Evolutionary conservation across 495 filamentous ascomycete genomes (phyloP), one percentile per base, ranked within the genome.

Genomic region (Astrothelium macrocarpum): DNA sequence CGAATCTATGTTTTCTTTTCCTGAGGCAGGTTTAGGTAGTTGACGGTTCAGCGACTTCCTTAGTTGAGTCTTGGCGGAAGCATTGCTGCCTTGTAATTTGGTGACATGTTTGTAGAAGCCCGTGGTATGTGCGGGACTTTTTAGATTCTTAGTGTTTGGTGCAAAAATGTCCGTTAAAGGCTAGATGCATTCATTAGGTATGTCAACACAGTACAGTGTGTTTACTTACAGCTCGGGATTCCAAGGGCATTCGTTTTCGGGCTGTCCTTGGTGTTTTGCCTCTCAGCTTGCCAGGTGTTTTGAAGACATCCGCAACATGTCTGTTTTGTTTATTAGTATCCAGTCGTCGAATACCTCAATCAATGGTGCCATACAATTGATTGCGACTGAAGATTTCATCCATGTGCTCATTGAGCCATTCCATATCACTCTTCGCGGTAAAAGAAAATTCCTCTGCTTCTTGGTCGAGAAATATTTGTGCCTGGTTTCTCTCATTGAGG

Each of bases 231-330:
- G 87, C 81, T 68, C 91, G 85, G 56, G 76, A 71, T 73, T 89
- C 87, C 61, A 80, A 75, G 7, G 79, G 75, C 69, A 84, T 83
- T 29, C 77, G 80, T 74, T 94, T 95, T 53, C 90, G 82, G 16
- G 79, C 79, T 1, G 91, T 96, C 56, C 90, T 83, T 42, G 94
- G 93, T 7, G 94, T 97, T 78, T 95, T 97, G 63, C 92, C 94
- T 66, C 91, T 84, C 77, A 96, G 77, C 67, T 95, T 97, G 26
- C 91, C 93, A 1, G 94, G 94, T 3, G 94, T 97, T 70, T 98
- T 98, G 77, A 97, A 96, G 1, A 92, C 83, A 66, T 97, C 95
- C 32, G 90, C 81, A 61, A 97, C 86, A 73, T 91, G 92, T 59
- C 89, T 92, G 68, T 34, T 31, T 46, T 0, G 34, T 7, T 12